Base-by-base conservation (phyloP, 768 basidiomycete genomes). In the Hypholoma fasciculare region DNA sequence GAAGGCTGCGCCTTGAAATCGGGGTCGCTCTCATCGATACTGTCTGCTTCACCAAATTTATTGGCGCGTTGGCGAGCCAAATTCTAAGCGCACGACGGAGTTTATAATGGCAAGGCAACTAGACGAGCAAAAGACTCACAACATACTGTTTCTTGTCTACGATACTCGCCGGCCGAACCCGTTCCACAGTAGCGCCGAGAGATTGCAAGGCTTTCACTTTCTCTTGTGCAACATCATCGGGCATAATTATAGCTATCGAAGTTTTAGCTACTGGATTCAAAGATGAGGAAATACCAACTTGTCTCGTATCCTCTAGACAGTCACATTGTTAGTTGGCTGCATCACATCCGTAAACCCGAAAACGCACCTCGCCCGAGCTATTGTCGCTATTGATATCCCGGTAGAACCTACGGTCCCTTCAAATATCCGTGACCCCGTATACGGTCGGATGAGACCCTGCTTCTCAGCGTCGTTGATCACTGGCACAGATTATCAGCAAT, bases 351-450 rank as follows among this genome's bases (percentile, higher is more conserved):
- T 43, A 48, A 37, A 37, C 52, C 23, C 17, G 17, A 57, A 19
- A 8, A 64, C 82, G 49, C 63, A 92, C 94, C 89, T 87, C 11
- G 95, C 94, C 62, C 83, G 82, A 1, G 94, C 91, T 51, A 99
- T 90, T 2, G 92, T 97, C 0, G 97, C 96, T 51, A 99, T 88
- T 1, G 95, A 97, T 56, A 98, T 98, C 6, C 97, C 95, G 0
- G 95, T 97, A 0, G 93, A 95, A 7, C 94, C 97, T 3, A 96
- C 93, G 0, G 96, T 99, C 3, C 97, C 97, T 71, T 98, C 97
- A 57, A 98, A 99, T 39, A 99, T 94, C 7, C 92, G 86, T 0
- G 92, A 97, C 6, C 91, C 90, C 0, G 93, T 95, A 60, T 94
- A 72, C 0, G 96, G 97, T 56, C 87, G 82, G 1, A 99, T 74